Conservation (phyloP, 345 rosid species). For the Ceriops zippeliana region DNA sequence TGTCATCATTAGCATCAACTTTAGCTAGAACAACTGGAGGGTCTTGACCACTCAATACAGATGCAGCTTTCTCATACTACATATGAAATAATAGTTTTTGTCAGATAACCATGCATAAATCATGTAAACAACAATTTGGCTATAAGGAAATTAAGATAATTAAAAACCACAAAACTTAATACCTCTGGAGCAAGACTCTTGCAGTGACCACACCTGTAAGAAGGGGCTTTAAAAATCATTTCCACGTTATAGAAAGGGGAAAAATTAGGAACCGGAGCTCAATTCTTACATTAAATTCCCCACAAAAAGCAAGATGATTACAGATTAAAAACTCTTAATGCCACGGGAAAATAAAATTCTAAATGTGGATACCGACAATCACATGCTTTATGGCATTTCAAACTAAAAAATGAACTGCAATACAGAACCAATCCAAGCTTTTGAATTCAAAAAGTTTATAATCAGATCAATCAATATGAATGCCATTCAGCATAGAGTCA, state of each 20-base stretch:
- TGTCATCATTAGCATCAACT: conserved; percentile 78
- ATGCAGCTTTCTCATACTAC: conserved; percentile 95
- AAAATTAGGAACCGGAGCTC: background rate
- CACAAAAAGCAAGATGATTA: too few relatives aligned
- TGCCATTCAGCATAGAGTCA: too few relatives aligned
- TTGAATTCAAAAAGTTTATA: too few relatives aligned
- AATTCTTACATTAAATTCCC: too few relatives aligned
- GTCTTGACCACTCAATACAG: conserved; percentile 57
- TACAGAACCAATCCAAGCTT: too few relatives aligned
- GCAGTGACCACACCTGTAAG: conserved; percentile 93
- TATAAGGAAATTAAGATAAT: background rate
- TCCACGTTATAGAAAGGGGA: background rate
- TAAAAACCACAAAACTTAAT: background rate
- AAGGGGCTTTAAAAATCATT: background rate
- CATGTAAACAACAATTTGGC: background rate
- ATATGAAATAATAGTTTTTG: background rate
- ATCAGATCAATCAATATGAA: too few relatives aligned
- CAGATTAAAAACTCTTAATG: too few relatives aligned
- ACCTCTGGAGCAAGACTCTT: conserved; percentile 96
- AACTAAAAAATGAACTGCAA: too few relatives aligned
- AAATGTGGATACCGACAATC: too few relatives aligned
- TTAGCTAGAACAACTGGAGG: conserved; percentile 76
- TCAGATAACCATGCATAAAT: background rate
- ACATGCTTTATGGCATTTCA: too few relatives aligned
- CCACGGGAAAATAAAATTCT: too few relatives aligned